phyloP scores from a whole-genome alignment of 2,329 filamentous ascomycete genomes.

The Ophiocordyceps camponoti-leonardi region DNA sequence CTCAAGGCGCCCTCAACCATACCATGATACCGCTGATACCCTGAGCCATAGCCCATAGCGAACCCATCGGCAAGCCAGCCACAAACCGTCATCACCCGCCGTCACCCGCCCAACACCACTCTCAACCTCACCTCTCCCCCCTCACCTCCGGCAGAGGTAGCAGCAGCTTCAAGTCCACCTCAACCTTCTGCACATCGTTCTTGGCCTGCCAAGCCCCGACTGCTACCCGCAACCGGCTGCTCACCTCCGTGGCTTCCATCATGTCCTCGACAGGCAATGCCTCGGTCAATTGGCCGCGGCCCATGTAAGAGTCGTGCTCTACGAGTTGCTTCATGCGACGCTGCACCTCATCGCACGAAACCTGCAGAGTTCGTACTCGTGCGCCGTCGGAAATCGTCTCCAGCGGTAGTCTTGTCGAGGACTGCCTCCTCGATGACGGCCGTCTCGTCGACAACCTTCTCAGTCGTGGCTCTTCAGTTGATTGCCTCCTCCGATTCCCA shows the following conservation, averaged over 20 bases:
- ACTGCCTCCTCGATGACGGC: slow-evolving; percentile 5
- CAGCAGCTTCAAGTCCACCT: slow-evolving; percentile 10
- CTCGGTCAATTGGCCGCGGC: slow-evolving; percentile 1
- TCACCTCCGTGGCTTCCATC: slow-evolving; percentile 8
- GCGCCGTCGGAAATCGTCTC: slow-evolving; percentile 8
- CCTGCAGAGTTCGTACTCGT: slow-evolving; percentile 1
- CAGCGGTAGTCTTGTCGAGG: slow-evolving; percentile 6
- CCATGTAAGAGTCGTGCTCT: slow-evolving; percentile 1
- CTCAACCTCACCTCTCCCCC: slow-evolving; percentile 6
- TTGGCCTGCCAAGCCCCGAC: slow-evolving; percentile 8
- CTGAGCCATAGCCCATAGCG: too few species aligned
- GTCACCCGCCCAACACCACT: background rate
- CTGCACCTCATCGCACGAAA: slow-evolving; percentile 1
- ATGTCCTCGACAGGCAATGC: slow-evolving; percentile 8
- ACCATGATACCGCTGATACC: too few species aligned
- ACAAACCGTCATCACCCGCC: too few species aligned
- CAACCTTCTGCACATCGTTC: background rate
- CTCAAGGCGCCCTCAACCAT: background rate
- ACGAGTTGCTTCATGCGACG: slow-evolving; percentile 3
- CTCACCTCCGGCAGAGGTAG: slow-evolving; percentile 9
- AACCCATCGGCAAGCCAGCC: too few species aligned
- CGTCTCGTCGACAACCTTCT: slow-evolving; percentile 4
- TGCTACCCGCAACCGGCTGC: slow-evolving; percentile 6
- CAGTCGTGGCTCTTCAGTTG: background rate
- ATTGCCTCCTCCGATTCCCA: background rate